Percentiles rank a stretch among this genome's conserved stretches.
Conservation (phyloP, 495 filamentous ascomycete species). For the Acidomyces sp. region DNA sequence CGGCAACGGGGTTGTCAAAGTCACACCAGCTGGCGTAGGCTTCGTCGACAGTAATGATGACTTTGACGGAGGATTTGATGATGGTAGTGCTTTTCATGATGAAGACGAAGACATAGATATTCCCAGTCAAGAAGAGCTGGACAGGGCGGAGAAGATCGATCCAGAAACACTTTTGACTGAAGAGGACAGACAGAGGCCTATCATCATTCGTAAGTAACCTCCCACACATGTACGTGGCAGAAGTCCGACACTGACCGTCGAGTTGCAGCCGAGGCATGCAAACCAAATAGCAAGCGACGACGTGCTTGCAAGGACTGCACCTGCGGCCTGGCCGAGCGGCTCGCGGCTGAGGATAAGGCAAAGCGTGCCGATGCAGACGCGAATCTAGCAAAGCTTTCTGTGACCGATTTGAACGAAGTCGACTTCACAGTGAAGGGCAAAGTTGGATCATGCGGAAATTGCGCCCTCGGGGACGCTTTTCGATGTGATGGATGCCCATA, state of each 20-base stretch:
- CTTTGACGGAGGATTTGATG: conserved; percentile 50
- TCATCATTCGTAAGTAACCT: conserved; percentile 58
- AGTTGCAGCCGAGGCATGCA: conserved; percentile 19
- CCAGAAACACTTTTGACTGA: conserved; percentile 76
- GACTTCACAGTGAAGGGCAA: conserved; percentile 96
- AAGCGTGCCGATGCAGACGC: conserved; percentile 50
- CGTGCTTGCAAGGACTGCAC: conserved; percentile 97
- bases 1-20: conserved; percentile 21
- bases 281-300: conserved; percentile 52
- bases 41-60: conserved; percentile 62
- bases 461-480: conserved; percentile 83
- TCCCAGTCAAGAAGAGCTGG: conserved; percentile 18
- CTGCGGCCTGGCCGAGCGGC: conserved; percentile 66
- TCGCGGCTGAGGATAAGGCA: conserved; percentile 68
- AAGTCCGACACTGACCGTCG: conserved; percentile 4
- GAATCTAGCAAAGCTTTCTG: conserved; percentile 55
- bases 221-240: not conserved
- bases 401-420: conserved; percentile 70
- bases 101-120: conserved; percentile 34
- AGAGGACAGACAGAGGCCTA: conserved; percentile 59
- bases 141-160: conserved; percentile 57
- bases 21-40: conserved; percentile 47
- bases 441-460: conserved; percentile 84
- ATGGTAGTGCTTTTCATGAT: conserved; percentile 42
- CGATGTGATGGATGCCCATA: conserved; percentile 77